Base-by-base conservation (phyloP, 805 yeast genomes). In the Suhomyces pyralidae region DNA sequence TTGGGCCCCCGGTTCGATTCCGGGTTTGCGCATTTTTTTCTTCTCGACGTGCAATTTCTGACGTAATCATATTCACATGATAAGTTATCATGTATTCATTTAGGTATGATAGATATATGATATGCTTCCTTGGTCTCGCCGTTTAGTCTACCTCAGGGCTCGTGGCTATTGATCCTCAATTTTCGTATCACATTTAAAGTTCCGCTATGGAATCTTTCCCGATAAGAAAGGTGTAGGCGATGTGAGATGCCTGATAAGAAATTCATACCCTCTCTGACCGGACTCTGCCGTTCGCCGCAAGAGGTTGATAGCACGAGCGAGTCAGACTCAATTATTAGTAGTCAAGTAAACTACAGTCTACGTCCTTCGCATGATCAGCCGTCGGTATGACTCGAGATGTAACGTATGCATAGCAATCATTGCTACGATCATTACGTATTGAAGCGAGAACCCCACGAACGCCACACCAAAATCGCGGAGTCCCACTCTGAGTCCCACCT, bases 1-100 rank as follows among this genome's bases (percentile, higher is more conserved):
- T 48, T 48, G 51, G 51, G 51, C 51, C 51, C 51, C 51, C 51
- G 51, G 51, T 48, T 48, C 51, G 51, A 48, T 48, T 48, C 51
- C 51, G 51, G 51, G 51, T 48, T 50, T 48, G 51, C 51, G 51
- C 51, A 48, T 48, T 12, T n/a, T 14, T 30, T 30, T 32, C 36
- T 2, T n/a, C 17, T 32, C 6, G 8, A n/a, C n/a, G 32, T 12
- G n/a, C 6, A 28, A 28, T 28, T 12, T 8, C n/a, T 12, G n/a
- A 12, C 32, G 5, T 5, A 28, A 12, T 5, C 22, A 20, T 20
- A 4, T 28, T 12, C 32, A 5, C n/a, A 28, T 12, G n/a, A 28
- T 12, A 5, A 28, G 6, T 5, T 28, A 12, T 12, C n/a, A 28
- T 12, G 32, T 12, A 12, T 28, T n/a, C 12, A 28, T 5, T 28